These are phyloP conservation scores for Nectriaceae sp. DNA, from an alignment of 2,329 filamentous ascomycete genomes.

Conservation along the genomic window DNA sequence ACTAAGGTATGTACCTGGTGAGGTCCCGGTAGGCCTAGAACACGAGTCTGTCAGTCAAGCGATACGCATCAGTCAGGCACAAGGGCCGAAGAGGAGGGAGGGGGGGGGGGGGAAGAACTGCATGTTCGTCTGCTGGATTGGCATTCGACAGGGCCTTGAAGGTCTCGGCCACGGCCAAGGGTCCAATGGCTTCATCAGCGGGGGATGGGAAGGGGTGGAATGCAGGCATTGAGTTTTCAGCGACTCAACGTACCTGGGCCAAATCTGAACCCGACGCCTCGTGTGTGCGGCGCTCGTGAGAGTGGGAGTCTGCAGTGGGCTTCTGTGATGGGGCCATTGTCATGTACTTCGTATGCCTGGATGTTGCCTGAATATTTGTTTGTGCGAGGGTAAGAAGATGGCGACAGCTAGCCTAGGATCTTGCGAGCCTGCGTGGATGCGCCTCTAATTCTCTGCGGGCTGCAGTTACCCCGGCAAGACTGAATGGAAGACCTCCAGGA, in stretches of 20 bases:
- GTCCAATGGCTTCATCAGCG: slow-evolving; percentile 1
- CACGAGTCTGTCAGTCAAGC: slow-evolving; percentile 23
- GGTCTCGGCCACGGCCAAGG: background rate
- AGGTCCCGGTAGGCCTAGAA: slow-evolving; percentile 41
- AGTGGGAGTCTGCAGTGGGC: slow-evolving; percentile 11
- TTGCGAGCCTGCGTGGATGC: too few species aligned
- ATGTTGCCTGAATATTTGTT: too few species aligned
- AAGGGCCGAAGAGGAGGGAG: slow-evolving; percentile 1
- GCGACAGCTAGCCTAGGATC: too few species aligned
- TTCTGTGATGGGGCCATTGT: slow-evolving; percentile 17
- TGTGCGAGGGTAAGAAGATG: too few species aligned
- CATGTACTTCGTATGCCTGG: too few species aligned
- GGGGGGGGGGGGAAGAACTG: background rate
- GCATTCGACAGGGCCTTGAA: background rate
- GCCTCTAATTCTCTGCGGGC: too few species aligned
- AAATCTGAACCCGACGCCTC: slow-evolving; percentile 13
- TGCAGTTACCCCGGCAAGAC: background rate
- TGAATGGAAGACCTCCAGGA: background rate
- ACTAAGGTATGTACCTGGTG: slow-evolving; percentile 30
- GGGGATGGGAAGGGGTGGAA: slow-evolving; percentile 11
- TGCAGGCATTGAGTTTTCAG: slow-evolving; percentile 8
- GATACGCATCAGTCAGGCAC: slow-evolving; percentile 1
- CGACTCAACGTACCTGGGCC: slow-evolving; percentile 23
- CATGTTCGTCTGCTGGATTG: background rate
- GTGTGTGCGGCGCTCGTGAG: slow-evolving; percentile 1